Evolutionary conservation across 352 stramenopile species (phyloP), one percentile per base, ranked within the genome.

Genomic region (Pythium phragmiticola): DNA sequence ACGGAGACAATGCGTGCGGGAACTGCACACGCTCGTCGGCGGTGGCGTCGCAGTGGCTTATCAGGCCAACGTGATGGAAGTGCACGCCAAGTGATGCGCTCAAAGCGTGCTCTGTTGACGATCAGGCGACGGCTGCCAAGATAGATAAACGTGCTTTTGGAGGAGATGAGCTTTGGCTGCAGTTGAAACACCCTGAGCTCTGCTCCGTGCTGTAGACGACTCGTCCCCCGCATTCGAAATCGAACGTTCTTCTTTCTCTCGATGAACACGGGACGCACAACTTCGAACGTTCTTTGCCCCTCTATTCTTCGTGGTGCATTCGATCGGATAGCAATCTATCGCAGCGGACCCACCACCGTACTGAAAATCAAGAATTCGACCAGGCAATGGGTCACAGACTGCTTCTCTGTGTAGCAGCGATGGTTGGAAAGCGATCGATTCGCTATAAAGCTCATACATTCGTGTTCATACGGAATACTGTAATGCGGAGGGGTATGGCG

Each of bases 121-220:
- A 56, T 45, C 49, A 43, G 0, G 49, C 49, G 49, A 56, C 48
- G 48, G 16, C 48, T 28, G 21, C 37, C 37, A 42, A 16, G 37
- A 42, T 1, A 45, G 16, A 17, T 16, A 46, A 14, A n/a, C 39
- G 0, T 1, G 21, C 21, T 21, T 21, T 21, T 21, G 21, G 21
- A 21, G 21, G 21, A 21, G 21, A 21, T 30, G 26, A 30, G 26
- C 26, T 30, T 30, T 30, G 26, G 26, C 3, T 30, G 26, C 26
- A 30, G 26, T 30, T 30, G 26, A 30, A 30, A 30, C 26, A 30
- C 26, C 26, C 37, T 42, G 37, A 42, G 37, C 37, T 42, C 37
- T 12, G 46, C 19, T 30, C 19, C 7, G 45, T 52, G 4, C 49
- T 56, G 49, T 56, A 56, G 49, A 56, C 49, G 49, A 56, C 30